Percentiles rank a stretch among this genome's conserved stretches.
phyloP scores from a whole-genome alignment of 108 stramenopile species.

The Seminavis robusta region DNA sequence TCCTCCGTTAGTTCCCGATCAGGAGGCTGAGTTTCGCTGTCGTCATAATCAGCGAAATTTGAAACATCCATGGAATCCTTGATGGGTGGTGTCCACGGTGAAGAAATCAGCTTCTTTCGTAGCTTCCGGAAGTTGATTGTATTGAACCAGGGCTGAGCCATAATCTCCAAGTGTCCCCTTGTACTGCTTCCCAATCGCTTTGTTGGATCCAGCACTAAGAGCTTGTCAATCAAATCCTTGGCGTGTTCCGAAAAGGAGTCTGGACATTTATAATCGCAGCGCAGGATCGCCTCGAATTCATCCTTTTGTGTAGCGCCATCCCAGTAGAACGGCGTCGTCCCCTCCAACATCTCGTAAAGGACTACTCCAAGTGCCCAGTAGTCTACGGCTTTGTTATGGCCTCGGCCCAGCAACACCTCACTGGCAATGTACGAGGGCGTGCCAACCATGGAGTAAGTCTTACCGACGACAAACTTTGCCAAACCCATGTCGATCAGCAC shows the following conservation, averaged over 20 bases:
- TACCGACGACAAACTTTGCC: too few species aligned
- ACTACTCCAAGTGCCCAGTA: conserved; percentile 90
- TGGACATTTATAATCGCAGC: too few species aligned
- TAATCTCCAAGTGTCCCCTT: too few species aligned
- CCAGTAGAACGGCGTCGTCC: conserved; percentile 57
- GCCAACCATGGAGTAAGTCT: conserved; percentile 84
- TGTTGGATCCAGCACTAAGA: conserved; percentile 40
- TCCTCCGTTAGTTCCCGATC: too few species aligned
- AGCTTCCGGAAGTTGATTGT: conserved; percentile 71
- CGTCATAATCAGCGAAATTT: conserved; percentile 75
- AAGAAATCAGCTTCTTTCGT: conserved; percentile 57
- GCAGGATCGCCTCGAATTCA: conserved; percentile 73
- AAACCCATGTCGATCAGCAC: too few species aligned
- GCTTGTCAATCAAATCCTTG: conserved; percentile 37
- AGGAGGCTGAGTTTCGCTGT: background rate
- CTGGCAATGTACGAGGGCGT: conserved; percentile 90
- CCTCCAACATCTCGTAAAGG: conserved; percentile 81
- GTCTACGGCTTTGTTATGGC: conserved; percentile 82
- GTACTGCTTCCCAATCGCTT: conserved; percentile 56
- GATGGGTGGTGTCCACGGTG: conserved; percentile 91
- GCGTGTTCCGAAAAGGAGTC: conserved; percentile 20
- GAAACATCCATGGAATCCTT: conserved; percentile 82
- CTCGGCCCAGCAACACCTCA: conserved; percentile 74
- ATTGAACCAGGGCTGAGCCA: too few species aligned
- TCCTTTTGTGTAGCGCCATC: conserved; percentile 52